Evolutionary conservation across 108 stramenopile genomes (phyloP).

Genomic region (Discostella stelligeroides): DNA sequence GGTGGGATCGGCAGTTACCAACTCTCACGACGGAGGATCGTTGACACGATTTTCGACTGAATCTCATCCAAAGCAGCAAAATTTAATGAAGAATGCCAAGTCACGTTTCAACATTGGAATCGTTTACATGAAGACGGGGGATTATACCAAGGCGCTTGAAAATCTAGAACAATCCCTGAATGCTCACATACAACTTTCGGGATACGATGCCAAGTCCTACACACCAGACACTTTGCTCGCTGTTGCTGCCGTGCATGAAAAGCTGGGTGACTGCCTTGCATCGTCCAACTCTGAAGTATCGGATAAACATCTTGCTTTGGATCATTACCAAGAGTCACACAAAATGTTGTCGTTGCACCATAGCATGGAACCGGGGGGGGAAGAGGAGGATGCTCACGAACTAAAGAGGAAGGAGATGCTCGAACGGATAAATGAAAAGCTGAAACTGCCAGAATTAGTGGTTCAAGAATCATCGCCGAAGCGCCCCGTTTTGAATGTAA

Average conservation of each 20-base stretch:
- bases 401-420: conserved; percentile 34
- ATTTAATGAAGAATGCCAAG: conserved; percentile 38
- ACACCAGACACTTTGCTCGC: conserved; percentile 23
- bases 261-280: conserved; percentile 46
- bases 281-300: conserved; percentile 18
- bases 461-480: background rate
- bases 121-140: conserved; percentile 46
- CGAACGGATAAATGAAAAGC: conserved; percentile 31
- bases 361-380: conserved; percentile 25
- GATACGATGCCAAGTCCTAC: conserved; percentile 31
- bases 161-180: conserved; percentile 48
- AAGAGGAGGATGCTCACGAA: conserved; percentile 33
- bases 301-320: conserved; percentile 45
- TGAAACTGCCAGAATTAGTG: conserved; percentile 25
- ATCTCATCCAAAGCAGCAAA: conserved; percentile 15
- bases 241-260: conserved; percentile 41
- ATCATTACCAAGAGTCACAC: conserved; percentile 36
- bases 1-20: conserved; percentile 13
- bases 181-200: conserved; percentile 36
- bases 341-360: conserved; percentile 32
- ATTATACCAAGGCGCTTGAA: conserved; percentile 43
- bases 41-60: background rate
- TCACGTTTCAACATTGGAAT: conserved; percentile 47
- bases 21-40: background rate
- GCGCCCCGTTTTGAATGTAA: background rate